phyloP scores from a whole-genome alignment of 2,329 filamentous ascomycete species.

The Xylaria sp. region DNA sequence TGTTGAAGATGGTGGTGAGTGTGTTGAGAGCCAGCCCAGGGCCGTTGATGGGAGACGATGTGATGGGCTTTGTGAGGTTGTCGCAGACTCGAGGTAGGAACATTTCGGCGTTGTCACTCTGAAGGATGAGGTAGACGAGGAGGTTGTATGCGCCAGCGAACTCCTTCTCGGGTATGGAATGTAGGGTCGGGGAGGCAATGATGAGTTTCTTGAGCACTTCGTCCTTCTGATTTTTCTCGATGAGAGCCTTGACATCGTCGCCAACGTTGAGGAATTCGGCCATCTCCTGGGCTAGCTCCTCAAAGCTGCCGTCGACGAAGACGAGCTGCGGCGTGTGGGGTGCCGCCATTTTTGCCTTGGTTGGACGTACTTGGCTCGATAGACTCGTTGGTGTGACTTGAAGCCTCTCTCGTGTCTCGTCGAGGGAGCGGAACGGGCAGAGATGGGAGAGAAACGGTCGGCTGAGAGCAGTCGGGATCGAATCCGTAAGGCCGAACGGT shows the following conservation, averaged over 20 bases:
- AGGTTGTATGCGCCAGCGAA: constrained; percentile 97
- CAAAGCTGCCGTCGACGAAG: constrained; percentile 89
- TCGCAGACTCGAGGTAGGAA: constrained; percentile 88
- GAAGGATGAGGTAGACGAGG: constrained; percentile 88
- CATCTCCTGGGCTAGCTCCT: constrained; percentile 92
- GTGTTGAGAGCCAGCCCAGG: constrained; percentile 85
- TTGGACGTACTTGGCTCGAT: constrained; percentile 6
- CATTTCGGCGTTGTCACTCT: constrained; percentile 83
- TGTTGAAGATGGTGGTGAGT: constrained; percentile 96
- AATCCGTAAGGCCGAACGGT: constrained; percentile 28
- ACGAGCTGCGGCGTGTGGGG: constrained; percentile 61
- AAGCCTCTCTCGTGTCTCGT: constrained; percentile 6
- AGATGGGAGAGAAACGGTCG: constrained; percentile 14
- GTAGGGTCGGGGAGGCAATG: constrained; percentile 76
- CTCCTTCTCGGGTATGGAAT: constrained; percentile 91
- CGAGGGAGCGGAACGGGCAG: constrained; percentile 13
- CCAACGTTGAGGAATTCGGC: constrained; percentile 89
- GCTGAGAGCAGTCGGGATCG: constrained; percentile 25
- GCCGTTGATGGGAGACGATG: constrained; percentile 84
- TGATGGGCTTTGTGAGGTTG: constrained; percentile 86
- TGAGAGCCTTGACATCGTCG: constrained; percentile 75
- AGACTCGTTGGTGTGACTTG: neutral
- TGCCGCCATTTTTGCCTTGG: constrained; percentile 41
- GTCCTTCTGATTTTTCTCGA: constrained; percentile 78
- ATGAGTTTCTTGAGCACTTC: constrained; percentile 91